These are phyloP conservation scores for Cyberlindnera euphorbiiphila DNA, from an alignment of 805 yeast species.

Conservation along the genomic window DNA sequence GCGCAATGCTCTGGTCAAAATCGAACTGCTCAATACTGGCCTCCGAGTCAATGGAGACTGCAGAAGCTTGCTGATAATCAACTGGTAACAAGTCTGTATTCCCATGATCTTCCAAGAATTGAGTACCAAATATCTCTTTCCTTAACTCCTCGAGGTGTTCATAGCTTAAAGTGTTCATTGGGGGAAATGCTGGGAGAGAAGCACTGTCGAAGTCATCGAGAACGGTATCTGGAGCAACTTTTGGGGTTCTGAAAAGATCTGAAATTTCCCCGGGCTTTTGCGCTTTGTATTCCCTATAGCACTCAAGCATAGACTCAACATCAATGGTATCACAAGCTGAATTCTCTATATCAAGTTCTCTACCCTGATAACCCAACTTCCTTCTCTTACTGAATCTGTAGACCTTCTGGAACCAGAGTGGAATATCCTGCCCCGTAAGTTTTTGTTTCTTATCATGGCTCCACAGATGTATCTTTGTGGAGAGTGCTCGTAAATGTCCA, in stretches of 20 bases:
- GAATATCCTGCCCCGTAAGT: conserved; percentile 1
- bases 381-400: background rate
- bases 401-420: conserved; percentile 4
- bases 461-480: background rate
- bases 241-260: no score
- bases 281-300: conserved; percentile 1
- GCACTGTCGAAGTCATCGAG: background rate
- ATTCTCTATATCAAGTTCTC: background rate
- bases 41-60: conserved; percentile 1
- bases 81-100: no score
- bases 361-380: background rate
- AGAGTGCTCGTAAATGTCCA: background rate
- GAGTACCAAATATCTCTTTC: conserved; percentile 2
- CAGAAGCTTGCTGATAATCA: no score
- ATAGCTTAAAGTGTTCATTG: conserved; percentile 7
- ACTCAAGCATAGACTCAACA: conserved; percentile 2
- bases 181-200: background rate
- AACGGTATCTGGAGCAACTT: background rate
- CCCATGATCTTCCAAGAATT: background rate
- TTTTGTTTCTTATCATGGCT: background rate
- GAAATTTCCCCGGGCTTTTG: no score
- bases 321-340: background rate
- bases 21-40: conserved; percentile 1
- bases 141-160: conserved; percentile 6
- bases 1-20: no score